Conservation (phyloP, 352 stramenopile genomes). For the Globisporangium recalcitrans region DNA sequence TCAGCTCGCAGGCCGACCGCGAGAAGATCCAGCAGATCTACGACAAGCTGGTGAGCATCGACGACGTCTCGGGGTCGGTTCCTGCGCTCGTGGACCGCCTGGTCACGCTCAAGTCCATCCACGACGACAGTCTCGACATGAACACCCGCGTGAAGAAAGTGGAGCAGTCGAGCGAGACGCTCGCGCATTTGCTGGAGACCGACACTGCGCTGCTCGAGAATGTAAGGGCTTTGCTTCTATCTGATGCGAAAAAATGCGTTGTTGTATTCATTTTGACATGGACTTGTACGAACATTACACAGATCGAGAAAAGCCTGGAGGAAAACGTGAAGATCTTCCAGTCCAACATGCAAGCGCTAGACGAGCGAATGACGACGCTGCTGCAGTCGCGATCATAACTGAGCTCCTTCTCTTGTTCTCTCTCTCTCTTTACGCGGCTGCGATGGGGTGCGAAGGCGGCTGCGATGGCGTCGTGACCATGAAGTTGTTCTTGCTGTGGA, state of each 20-base stretch:
- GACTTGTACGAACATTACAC: neutral
- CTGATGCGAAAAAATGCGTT: neutral
- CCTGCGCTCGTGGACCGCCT: conserved; percentile 69
- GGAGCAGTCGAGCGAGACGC: conserved; percentile 49
- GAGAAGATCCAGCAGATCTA: conserved; percentile 72
- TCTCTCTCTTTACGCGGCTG: conserved; percentile 17
- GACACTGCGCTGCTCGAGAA: conserved; percentile 62
- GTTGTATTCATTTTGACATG: neutral
- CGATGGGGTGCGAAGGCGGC: conserved; percentile 15
- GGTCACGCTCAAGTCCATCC: conserved; percentile 60
- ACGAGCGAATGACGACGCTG: conserved; percentile 60
- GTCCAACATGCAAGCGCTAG: conserved; percentile 67
- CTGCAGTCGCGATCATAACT: conserved; percentile 23
- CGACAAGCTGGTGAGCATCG: conserved; percentile 55
- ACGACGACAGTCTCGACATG: conserved; percentile 56
- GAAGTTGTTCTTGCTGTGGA: conserved; percentile 34
- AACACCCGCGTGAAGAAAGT: conserved; percentile 51
- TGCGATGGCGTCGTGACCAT: conserved; percentile 19
- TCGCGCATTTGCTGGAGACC: conserved; percentile 55
- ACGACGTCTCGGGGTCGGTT: conserved; percentile 53
- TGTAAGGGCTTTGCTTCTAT: conserved; percentile 32
- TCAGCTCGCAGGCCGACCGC: conserved; percentile 54
- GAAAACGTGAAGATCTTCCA: conserved; percentile 78
- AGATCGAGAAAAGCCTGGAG: conserved; percentile 75
- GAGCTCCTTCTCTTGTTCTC: conserved; percentile 1